A percentile compares a stretch with the other conserved stretches of the same genome.
phyloP scores from a whole-genome alignment of 495 filamentous ascomycete species.

The Annulohypoxylon bovei region DNA sequence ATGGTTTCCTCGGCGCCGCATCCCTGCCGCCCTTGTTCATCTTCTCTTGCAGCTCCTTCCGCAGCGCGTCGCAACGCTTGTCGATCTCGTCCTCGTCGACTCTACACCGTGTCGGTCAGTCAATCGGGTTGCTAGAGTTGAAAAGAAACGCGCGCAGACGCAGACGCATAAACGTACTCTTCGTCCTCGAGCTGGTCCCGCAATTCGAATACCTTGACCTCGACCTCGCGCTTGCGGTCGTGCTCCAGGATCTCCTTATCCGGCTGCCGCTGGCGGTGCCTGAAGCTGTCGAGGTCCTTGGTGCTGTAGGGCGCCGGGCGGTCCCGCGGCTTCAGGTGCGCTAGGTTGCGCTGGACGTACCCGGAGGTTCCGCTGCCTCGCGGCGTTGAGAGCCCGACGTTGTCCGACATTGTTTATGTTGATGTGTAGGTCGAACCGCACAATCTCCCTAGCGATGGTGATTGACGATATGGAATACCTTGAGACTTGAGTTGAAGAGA shows the following conservation, averaged over 20 bases:
- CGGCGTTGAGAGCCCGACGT: conserved; percentile 96
- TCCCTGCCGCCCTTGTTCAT: conserved; percentile 51
- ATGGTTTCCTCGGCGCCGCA: conserved; percentile 57
- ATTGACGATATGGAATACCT: neutral
- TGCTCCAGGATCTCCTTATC: conserved; percentile 94
- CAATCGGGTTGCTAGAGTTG: too few species aligned
- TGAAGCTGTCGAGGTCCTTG: conserved; percentile 68
- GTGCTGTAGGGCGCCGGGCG: conserved; percentile 66
- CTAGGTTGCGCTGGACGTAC: conserved; percentile 95
- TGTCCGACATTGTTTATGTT: conserved; percentile 79
- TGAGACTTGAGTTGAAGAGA: neutral
- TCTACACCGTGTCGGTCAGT: conserved; percentile 47
- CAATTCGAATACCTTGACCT: conserved; percentile 91
- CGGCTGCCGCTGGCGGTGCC: conserved; percentile 81
- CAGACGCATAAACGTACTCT: conserved; percentile 61
- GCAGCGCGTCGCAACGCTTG: conserved; percentile 66
- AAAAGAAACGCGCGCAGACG: neutral
- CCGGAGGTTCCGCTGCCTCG: conserved; percentile 95
- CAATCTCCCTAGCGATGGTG: neutral
- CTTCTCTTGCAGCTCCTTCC: conserved; percentile 70
- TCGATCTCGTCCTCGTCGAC: conserved; percentile 86
- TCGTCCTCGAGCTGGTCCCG: conserved; percentile 90
- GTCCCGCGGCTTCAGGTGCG: conserved; percentile 83
- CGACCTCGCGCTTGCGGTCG: conserved; percentile 86
- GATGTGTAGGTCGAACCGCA: conserved; percentile 1